Percentiles rank a stretch among this genome's conserved stretches.
Conservation (phyloP, 305 asterid species). For the Plantago rigida region DNA sequence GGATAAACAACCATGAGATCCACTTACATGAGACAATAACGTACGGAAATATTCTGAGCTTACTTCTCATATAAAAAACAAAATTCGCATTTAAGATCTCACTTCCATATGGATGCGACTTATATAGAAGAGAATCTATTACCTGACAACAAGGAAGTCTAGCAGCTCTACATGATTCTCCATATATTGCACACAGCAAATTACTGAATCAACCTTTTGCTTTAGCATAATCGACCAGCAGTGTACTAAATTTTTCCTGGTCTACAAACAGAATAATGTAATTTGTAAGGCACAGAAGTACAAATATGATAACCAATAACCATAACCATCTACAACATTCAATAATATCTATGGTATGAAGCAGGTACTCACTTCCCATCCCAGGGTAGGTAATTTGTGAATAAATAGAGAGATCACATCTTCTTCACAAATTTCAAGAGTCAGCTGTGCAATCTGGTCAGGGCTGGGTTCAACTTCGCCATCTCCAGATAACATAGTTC, state of each 20-base stretch:
- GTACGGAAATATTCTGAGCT: too few relatives aligned
- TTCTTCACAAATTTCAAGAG: slow-evolving; percentile 71
- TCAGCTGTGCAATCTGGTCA: slow-evolving; percentile 69
- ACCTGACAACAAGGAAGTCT: slow-evolving; percentile 93
- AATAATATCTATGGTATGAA: slow-evolving; percentile 13
- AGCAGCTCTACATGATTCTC: slow-evolving; percentile 87
- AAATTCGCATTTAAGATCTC: background rate
- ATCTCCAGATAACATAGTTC: slow-evolving; percentile 79
- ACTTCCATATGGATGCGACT: background rate
- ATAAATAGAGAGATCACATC: slow-evolving; percentile 75
- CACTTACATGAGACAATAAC: too few relatives aligned
- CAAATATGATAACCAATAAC: slow-evolving; percentile 13
- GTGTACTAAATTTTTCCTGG: slow-evolving; percentile 78
- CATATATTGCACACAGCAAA: slow-evolving; percentile 71
- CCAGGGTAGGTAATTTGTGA: slow-evolving; percentile 75
- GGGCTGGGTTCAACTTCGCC: slow-evolving; percentile 80
- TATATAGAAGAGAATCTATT: slow-evolving; percentile 27
- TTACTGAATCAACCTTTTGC: slow-evolving; percentile 67
- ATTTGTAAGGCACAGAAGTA: slow-evolving; percentile 23
- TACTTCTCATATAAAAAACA: too few relatives aligned
- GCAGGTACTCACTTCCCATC: slow-evolving; percentile 81
- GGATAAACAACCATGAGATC: too few relatives aligned
- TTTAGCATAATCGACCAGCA: slow-evolving; percentile 89
- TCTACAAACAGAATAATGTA: slow-evolving; percentile 37
- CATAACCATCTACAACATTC: slow-evolving; percentile 16